Evolutionary conservation across 805 yeast species (phyloP).

Genomic region (Hanseniaspora pseudoguilliermondii): DNA sequence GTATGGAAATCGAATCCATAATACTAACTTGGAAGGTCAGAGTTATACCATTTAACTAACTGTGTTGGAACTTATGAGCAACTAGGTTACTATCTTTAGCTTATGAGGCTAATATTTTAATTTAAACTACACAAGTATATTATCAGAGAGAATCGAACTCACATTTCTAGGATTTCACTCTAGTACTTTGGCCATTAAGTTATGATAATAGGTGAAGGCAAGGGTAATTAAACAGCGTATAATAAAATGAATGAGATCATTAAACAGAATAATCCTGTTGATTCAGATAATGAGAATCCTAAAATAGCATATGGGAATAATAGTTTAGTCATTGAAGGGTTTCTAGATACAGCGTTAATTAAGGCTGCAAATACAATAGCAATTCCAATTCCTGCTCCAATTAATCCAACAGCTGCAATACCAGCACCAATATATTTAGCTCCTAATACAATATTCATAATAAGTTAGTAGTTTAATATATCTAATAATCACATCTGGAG

Average conservation of each 20-base stretch:
- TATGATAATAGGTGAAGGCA: background rate
- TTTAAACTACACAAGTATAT: background rate
- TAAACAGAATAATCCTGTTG: conserved; percentile 14
- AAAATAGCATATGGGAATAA: conserved; percentile 14
- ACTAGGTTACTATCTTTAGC: background rate
- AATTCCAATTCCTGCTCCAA: conserved; percentile 13
- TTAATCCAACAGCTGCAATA: conserved; percentile 12
- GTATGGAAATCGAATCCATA: background rate
- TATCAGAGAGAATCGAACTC: conserved; percentile 7
- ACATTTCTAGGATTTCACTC: background rate
- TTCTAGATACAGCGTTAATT: conserved; percentile 14
- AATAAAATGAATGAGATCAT: conserved; percentile 14
- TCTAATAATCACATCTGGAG: background rate
- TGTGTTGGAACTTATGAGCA: background rate
- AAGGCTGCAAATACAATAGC: conserved; percentile 14
- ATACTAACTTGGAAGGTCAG: background rate
- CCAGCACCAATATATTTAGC: conserved; percentile 15
- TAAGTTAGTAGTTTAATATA: background rate
- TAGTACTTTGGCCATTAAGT: conserved; percentile 13
- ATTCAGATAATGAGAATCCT: conserved; percentile 13
- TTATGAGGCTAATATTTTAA: background rate
- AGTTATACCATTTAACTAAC: background rate
- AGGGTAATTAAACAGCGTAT: conserved; percentile 12
- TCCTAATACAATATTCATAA: conserved; percentile 13
- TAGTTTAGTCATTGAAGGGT: conserved; percentile 11